Base-by-base conservation (phyloP, 2,329 filamentous ascomycete species). In the Alternaria sp. region DNA sequence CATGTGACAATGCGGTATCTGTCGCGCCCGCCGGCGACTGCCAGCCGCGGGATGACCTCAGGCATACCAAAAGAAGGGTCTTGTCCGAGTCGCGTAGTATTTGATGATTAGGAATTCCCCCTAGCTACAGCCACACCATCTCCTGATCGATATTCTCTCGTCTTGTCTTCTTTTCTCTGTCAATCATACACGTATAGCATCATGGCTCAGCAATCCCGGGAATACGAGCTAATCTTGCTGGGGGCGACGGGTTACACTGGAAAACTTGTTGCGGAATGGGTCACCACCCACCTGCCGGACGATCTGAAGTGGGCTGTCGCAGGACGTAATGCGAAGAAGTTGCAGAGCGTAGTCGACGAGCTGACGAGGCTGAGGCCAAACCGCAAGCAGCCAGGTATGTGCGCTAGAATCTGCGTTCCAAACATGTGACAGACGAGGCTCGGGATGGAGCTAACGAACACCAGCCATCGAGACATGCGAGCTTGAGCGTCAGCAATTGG, bases 301-400 rank as follows among this genome's bases (percentile, higher is more conserved):
- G 87, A 92, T 75, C 78, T 96, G 63, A 93, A 88, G 81, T 97
- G 94, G 94, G 94, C 92, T 14, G 83, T 97, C 56, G 92, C 93
- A 46, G 94, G 94, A 30, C 90, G 94, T 26, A 94, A 91, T n/a
- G 81, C 85, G 49, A 81, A 84, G 49, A 97, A 97, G 78, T 85
- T 98, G 5, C 85, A 90, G 66, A 80, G 81, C 41, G 79, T 97
- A 11, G 87, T 88, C 7, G 82, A 88, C 53, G 87, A 91, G 55
- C 85, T 94, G 75, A 88, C 88, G 69, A 75, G 80, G 57, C 71
- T 91, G 59, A 91, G 91, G 74, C 83, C 88, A 2, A 89, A 96
- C 76, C 89, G 94, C 54, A 73, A 81, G 36, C 85, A 87, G 54
- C 93, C 93, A 72, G 87, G 90, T 91, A 85, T 49, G 61, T 46